Percentiles rank a stretch among this genome's conserved stretches.
Evolutionary conservation across 495 filamentous ascomycete species (phyloP).

Genomic region (Gamarada debralockiae): DNA sequence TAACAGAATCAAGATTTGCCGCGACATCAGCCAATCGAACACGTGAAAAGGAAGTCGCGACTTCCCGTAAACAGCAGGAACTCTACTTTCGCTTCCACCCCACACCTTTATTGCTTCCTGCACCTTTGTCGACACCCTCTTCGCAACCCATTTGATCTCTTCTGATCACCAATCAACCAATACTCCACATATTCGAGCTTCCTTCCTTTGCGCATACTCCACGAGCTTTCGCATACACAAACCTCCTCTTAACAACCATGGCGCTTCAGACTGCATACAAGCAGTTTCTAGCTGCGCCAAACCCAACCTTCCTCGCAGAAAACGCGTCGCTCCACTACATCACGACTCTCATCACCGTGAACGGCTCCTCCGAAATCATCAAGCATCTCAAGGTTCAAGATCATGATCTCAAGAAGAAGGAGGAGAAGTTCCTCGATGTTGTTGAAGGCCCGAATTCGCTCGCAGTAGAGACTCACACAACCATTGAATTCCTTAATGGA

Average conservation of each 20-base stretch:
- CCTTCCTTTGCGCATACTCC: too few species aligned
- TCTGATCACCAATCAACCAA: neutral
- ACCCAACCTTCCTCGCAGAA: constrained; percentile 56
- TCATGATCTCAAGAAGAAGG: constrained; percentile 71
- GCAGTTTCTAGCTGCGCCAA: constrained; percentile 71
- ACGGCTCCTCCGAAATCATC: constrained; percentile 64
- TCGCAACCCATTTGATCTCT: neutral
- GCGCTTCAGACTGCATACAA: constrained; percentile 69
- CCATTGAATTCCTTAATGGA: constrained; percentile 72
- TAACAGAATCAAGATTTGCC: neutral
- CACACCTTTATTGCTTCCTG: neutral
- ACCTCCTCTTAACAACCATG: constrained; percentile 34
- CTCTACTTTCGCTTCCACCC: neutral
- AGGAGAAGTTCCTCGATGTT: constrained; percentile 65
- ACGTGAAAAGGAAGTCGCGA: constrained; percentile 7
- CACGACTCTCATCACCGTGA: constrained; percentile 75
- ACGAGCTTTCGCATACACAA: neutral
- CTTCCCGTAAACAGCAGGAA: neutral
- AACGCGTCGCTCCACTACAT: constrained; percentile 86
- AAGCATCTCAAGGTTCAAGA: constrained; percentile 68
- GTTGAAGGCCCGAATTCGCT: constrained; percentile 68
- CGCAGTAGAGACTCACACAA: constrained; percentile 75
- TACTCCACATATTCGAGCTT: too few species aligned
- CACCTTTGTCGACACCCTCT: neutral
- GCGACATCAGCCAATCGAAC: constrained; percentile 5